Base-by-base conservation (phyloP, 257 asterid genomes). In the Lithospermum erythrorhizon region DNA sequence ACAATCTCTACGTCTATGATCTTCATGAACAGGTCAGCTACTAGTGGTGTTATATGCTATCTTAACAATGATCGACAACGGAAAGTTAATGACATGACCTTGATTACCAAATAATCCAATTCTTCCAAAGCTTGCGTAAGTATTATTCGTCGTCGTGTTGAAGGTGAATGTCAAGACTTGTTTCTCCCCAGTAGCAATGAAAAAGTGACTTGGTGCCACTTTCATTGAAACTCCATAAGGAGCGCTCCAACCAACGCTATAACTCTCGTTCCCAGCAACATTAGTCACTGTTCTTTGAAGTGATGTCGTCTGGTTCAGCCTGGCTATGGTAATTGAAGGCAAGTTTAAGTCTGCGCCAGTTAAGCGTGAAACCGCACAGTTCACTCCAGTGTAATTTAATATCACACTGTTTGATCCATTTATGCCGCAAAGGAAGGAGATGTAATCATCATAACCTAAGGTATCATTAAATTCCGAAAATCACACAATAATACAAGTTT, bases 381-480 rank as follows among this genome's bases (percentile, higher is more conserved):
- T 83, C 58, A 72, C 72, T 22, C 95, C 89, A 0, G 97, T 93
- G 95, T 89, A 89, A 49, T 93, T 93, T 55, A 78, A 69, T 53
- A 91, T 83, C 17, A 86, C 68, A 0, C 89, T 78, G 65, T 87
- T 70, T 4, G 99, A 93, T 10, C 97, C 97, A 23, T 93, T 93
- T 77, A 93, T 89, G 64, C 97, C 87, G 54, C 99, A 93, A 10
- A 93, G 85, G 78, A 93, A 93, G 13, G 97, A 84, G 78, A 75
- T 48, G 65, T 86, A 93, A 62, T 89, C 97, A n/a, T 74, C 77
- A 3, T 83, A 86, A 76, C 94, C 99, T 93, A 78, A 76, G 73
- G 68, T 2, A 61, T 13, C 29, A 41, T 21, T 37, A 32, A 24
- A 49, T 35, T 35, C 9, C 45, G 9, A 35, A 30, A 35, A 35